Percentiles rank a stretch among this genome's conserved stretches.
Evolutionary conservation across 805 yeast species (phyloP).

Genomic region (Saturnispora silvae): DNA sequence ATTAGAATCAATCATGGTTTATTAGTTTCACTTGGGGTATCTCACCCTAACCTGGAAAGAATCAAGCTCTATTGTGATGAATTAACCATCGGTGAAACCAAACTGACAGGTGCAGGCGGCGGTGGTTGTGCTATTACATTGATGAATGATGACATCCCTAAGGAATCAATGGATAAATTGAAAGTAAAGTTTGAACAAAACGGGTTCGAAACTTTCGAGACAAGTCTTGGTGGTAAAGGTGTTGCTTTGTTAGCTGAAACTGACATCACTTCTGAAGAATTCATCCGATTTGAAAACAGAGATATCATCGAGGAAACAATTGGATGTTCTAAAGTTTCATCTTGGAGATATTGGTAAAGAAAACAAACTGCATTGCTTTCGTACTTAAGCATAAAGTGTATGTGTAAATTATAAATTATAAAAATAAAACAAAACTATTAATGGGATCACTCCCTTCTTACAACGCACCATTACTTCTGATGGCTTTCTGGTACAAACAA

Average conservation of each 20-base stretch:
- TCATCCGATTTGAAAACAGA: constrained; percentile 31
- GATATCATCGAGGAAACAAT: constrained; percentile 37
- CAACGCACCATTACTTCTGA: too few species aligned
- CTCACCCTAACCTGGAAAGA: constrained; percentile 82
- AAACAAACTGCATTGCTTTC: background rate
- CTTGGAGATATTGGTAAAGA: constrained; percentile 55
- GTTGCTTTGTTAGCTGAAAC: constrained; percentile 41
- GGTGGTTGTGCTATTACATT: constrained; percentile 97
- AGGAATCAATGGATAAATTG: constrained; percentile 26
- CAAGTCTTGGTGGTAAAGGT: constrained; percentile 84
- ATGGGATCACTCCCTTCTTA: too few species aligned
- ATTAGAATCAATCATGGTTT: constrained; percentile 81
- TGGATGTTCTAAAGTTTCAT: constrained; percentile 31
- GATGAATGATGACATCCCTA: constrained; percentile 36
- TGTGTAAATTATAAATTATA: background rate
- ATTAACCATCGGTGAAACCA: constrained; percentile 68
- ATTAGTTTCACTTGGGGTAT: constrained; percentile 76
- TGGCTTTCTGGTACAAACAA: constrained; percentile 16
- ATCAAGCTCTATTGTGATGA: constrained; percentile 59
- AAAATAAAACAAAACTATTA: too few species aligned
- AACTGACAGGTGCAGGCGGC: constrained; percentile 97
- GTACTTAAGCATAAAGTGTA: background rate
- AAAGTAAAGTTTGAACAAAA: constrained; percentile 27
- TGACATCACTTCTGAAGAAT: constrained; percentile 25
- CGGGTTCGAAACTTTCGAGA: constrained; percentile 67